Evolutionary conservation across 2,329 filamentous ascomycete species (phyloP).

Genomic region (Colletotrichum sojae): DNA sequence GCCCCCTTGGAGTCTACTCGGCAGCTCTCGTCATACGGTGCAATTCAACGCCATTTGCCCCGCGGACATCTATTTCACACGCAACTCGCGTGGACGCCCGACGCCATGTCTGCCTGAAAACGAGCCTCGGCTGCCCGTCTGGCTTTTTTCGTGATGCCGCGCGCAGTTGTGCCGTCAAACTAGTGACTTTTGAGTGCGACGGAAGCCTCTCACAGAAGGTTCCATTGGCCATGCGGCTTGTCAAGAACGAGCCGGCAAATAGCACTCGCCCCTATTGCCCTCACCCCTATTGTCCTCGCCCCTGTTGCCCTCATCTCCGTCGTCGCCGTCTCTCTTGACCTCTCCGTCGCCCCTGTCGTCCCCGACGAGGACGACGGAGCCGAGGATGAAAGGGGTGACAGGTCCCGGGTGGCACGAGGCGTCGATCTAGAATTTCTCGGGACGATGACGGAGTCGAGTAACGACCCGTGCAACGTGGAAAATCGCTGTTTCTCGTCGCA

Average conservation of each 20-base stretch:
- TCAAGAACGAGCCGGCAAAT: neutral
- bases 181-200: conserved; percentile 27
- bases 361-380: conserved; percentile 4
- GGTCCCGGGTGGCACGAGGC: conserved; percentile 1
- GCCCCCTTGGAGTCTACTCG: conserved; percentile 4
- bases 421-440: conserved; percentile 19
- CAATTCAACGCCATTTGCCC: conserved; percentile 9
- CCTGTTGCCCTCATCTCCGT: too few species aligned
- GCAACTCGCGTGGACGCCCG: conserved; percentile 23
- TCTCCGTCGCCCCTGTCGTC: too few species aligned
- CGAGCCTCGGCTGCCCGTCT: neutral
- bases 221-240: conserved; percentile 23
- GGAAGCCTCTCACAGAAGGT: conserved; percentile 11
- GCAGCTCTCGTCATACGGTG: conserved; percentile 7
- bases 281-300: too few species aligned
- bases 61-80: neutral
- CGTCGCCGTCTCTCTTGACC: too few species aligned
- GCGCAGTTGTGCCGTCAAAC: conserved; percentile 15
- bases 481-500: neutral
- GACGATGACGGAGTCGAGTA: neutral
- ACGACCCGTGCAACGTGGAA: neutral
- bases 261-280: too few species aligned
- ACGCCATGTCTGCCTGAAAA: conserved; percentile 13
- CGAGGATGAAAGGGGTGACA: neutral
- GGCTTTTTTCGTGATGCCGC: conserved; percentile 6